A percentile compares a stretch with the other conserved stretches of the same genome.
Evolutionary conservation across 106 monocot species (phyloP).

Genomic region (Dendrobium catenatum): DNA sequence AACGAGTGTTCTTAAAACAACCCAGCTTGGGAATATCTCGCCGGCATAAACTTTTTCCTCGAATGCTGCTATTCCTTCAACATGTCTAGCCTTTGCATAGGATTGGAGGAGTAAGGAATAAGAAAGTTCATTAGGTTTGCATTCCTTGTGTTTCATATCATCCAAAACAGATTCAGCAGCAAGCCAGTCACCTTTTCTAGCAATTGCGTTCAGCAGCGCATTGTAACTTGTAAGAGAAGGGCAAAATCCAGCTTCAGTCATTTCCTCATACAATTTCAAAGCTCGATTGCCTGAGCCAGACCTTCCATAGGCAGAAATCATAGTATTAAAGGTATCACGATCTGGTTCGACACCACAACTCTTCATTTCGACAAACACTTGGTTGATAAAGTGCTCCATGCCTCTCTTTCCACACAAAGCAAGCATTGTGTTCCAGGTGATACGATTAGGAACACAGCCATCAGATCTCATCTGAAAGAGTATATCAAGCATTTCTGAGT

Average conservation of each 20-base stretch:
- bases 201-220: constrained; percentile 74
- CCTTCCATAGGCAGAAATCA: constrained; percentile 79
- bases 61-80: constrained; percentile 57
- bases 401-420: constrained; percentile 82
- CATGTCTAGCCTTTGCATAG: constrained; percentile 55
- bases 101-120: constrained; percentile 75
- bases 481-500: constrained; percentile 56
- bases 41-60: constrained; percentile 60
- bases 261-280: constrained; percentile 65
- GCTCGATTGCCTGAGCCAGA: constrained; percentile 56
- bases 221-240: constrained; percentile 74
- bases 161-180: constrained; percentile 62
- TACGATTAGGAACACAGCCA: constrained; percentile 71
- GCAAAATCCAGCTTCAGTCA: constrained; percentile 55
- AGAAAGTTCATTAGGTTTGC: constrained; percentile 77
- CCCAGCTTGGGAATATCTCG: constrained; percentile 79
- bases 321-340: constrained; percentile 79
- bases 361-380: constrained; percentile 75
- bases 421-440: constrained; percentile 90
- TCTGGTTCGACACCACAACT: constrained; percentile 60
- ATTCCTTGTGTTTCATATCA: constrained; percentile 73
- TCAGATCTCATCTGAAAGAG: constrained; percentile 67
- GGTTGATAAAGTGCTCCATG: constrained; percentile 50
- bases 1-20: constrained; percentile 69
- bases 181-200: constrained; percentile 71